These are phyloP conservation scores for Colletotrichum spaethianum DNA, from an alignment of 2,329 filamentous ascomycete species.

Conservation along the genomic window DNA sequence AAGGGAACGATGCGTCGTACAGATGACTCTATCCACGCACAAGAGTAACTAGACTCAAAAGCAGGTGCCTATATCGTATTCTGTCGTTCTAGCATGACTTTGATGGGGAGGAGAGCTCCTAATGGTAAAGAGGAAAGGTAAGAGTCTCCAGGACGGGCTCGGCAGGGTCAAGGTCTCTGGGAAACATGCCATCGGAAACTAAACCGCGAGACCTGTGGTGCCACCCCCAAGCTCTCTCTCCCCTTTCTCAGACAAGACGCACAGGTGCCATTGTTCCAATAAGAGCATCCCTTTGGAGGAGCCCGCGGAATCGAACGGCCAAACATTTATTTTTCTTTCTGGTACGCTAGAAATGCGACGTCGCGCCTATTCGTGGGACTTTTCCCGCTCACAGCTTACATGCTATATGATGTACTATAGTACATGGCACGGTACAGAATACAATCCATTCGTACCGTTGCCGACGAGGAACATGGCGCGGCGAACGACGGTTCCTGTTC, in stretches of 20 bases:
- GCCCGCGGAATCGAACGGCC: not conserved
- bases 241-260: not conserved
- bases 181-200: conserved; percentile 29
- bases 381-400: not conserved
- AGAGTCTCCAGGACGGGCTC: not conserved
- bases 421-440: not conserved
- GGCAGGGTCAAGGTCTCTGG: conserved; percentile 5
- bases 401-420: no score
- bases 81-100: conserved; percentile 2
- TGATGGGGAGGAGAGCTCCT: not conserved
- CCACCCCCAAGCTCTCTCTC: conserved; percentile 11
- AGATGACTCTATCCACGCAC: not conserved
- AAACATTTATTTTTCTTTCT: not conserved
- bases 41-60: not conserved
- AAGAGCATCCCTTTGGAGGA: not conserved
- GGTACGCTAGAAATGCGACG: not conserved
- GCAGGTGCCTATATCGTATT: conserved; percentile 6
- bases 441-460: conserved; percentile 2
- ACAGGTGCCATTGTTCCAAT: not conserved
- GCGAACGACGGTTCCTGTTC: conserved; percentile 20
- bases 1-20: not conserved
- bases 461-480: conserved; percentile 25
- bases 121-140: not conserved
- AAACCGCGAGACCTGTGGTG: conserved; percentile 33
- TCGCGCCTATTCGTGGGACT: conserved; percentile 27